Evolutionary conservation across 768 basidiomycete species (phyloP).

Genomic region (Amanita fuliginea): DNA sequence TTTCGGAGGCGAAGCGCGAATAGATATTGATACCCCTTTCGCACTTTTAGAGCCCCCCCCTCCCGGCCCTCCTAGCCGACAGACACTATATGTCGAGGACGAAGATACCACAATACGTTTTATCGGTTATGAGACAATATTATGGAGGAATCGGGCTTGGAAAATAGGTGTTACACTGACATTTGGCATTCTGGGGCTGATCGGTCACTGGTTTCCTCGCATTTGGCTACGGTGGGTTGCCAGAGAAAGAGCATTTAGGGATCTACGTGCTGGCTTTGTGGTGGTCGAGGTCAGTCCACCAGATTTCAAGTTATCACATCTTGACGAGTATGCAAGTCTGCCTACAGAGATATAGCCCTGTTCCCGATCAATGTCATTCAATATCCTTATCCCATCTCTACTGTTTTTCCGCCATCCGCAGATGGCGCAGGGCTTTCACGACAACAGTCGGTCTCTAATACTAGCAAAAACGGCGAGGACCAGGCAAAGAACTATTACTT

Average conservation of each 20-base stretch:
- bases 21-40: conserved; percentile 66
- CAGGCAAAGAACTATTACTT: conserved; percentile 28
- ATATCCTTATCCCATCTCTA: conserved; percentile 72
- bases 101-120: conserved; percentile 87
- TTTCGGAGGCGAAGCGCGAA: conserved; percentile 74
- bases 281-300: conserved; percentile 72
- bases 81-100: conserved; percentile 77
- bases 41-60: conserved; percentile 62
- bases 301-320: neutral
- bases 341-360: conserved; percentile 72
- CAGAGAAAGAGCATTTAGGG: conserved; percentile 70
- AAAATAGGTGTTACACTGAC: conserved; percentile 52
- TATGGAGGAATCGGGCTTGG: conserved; percentile 63
- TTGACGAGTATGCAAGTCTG: conserved; percentile 46
- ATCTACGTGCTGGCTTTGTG: conserved; percentile 60
- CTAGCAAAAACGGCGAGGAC: conserved; percentile 20
- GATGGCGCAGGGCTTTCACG: conserved; percentile 10
- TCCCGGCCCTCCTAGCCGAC: conserved; percentile 73
- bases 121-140: conserved; percentile 67
- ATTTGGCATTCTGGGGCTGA: conserved; percentile 61
- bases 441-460: conserved; percentile 13
- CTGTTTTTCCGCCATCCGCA: conserved; percentile 50
- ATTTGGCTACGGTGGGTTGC: conserved; percentile 87
- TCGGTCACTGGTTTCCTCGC: conserved; percentile 91
- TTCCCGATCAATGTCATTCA: conserved; percentile 56